Evolutionary conservation across 2,329 filamentous ascomycete species (phyloP), one percentile per base, ranked within the genome.

Genomic region (Phyllosticta citribraziliensis): DNA sequence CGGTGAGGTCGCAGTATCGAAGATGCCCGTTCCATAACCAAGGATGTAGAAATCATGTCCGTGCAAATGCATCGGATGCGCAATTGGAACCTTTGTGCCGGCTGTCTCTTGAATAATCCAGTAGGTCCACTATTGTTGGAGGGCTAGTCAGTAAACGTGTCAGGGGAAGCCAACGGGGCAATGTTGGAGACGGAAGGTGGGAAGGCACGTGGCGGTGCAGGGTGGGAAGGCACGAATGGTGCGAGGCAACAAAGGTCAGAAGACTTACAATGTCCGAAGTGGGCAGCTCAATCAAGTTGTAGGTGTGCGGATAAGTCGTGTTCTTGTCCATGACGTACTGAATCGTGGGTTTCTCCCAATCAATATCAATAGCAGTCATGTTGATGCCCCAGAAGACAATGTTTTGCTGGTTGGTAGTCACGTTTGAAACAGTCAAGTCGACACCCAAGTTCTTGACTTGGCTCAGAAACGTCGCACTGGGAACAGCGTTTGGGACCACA

Each of bases 301-400:
- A 72, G 17, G 65, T 65, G 1, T 56, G 59, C 0, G 75, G 72
- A 62, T 76, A 79, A 67, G 64, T 73, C 33, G 71, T 73, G 67
- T 78, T 76, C 40, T 68, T 67, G 20, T 74, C 68, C 6, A 77
- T 69, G 19, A 78, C 68, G 20, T 78, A 79, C 60, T 76, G 66
- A 5, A 80, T 65, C 0, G 76, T 78, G 1, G 79, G 79, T 14
- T 74, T 69, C 40, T 72, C 68, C 76, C 76, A 79, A 33, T 70
- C 65, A 22, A 78, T 71, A 61, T 75, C 70, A 64, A 79, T 76
- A 54, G 73, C 72, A 6, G 71, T 73, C 47, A 73, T 68, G 64
- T 76, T 75, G 58, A 78, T 62, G 17, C 66, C 70, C 74, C 74
- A 76, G 54, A 74, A 66, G 3, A 76, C 71, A 47, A 77, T 67